Conservation (phyloP, 2,329 filamentous ascomycete genomes). For the Chalaropsis thielavioides region DNA sequence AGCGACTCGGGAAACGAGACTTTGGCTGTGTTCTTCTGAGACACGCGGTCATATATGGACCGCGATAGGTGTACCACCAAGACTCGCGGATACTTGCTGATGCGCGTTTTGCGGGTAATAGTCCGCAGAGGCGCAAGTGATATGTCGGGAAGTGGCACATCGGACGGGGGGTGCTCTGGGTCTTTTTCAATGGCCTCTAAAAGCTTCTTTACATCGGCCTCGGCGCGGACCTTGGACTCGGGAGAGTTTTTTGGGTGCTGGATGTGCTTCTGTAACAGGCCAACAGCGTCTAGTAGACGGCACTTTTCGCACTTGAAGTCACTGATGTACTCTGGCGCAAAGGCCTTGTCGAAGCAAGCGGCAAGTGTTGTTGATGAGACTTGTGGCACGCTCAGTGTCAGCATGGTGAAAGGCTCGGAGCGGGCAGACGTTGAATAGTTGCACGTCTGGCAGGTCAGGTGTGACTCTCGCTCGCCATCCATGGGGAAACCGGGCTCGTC, state of each 20-base stretch:
- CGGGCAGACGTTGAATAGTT: constrained; percentile 77
- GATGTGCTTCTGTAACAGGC: constrained; percentile 46
- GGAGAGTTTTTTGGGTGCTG: constrained; percentile 37
- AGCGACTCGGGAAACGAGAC: constrained; percentile 83
- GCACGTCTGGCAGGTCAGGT: constrained; percentile 83
- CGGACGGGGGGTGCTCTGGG: constrained; percentile 48
- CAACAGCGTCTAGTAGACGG: constrained; percentile 64
- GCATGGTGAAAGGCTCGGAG: constrained; percentile 73
- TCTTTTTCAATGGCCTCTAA: constrained; percentile 59
- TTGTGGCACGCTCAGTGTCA: constrained; percentile 85
- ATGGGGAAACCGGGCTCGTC: constrained; percentile 68
- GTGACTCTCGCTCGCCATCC: constrained; percentile 84
- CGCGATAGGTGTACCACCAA: constrained; percentile 84
- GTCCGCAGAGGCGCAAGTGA: constrained; percentile 63
- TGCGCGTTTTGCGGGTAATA: constrained; percentile 77
- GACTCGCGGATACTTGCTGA: constrained; percentile 77
- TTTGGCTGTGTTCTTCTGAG: constrained; percentile 87
- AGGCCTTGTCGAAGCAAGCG: constrained; percentile 80
- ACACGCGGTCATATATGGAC: constrained; percentile 76
- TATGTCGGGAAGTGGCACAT: constrained; percentile 53
- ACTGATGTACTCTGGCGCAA: constrained; percentile 92
- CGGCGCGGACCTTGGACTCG: constrained; percentile 27
- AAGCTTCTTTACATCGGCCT: constrained; percentile 49
- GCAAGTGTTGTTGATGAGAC: constrained; percentile 66
- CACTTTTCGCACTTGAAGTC: constrained; percentile 95